These are phyloP conservation scores for Fusarium lyarnte DNA, from an alignment of 2,329 filamentous ascomycete species.

Conservation along the genomic window DNA sequence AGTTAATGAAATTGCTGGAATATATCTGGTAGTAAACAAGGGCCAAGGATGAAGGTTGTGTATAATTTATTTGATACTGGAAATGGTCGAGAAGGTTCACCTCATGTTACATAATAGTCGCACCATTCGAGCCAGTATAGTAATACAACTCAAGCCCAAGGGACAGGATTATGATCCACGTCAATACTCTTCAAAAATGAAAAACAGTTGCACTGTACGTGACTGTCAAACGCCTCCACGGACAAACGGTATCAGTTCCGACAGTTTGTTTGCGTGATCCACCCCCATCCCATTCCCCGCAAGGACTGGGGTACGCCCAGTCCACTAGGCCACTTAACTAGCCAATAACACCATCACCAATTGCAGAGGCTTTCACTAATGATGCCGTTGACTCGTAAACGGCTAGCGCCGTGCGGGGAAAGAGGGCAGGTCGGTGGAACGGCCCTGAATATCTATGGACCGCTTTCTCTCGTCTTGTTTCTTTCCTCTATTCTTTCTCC, in stretches of 20 bases:
- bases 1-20: fast-evolving
- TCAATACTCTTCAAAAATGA: no score
- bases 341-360: background rate
- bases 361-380: background rate
- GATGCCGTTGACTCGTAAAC: background rate
- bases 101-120: background rate
- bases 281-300: background rate
- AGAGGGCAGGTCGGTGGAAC: background rate
- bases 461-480: background rate
- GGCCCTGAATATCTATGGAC: background rate
- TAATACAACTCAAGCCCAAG: background rate
- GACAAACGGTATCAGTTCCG: background rate
- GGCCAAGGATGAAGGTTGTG: background rate
- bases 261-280: background rate
- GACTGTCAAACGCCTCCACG: background rate
- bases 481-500: background rate
- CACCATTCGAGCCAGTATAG: background rate
- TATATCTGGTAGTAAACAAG: fast-evolving
- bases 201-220: background rate
- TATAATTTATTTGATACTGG: background rate
- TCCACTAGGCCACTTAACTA: background rate
- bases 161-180: fast-evolving
- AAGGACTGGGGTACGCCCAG: background rate
- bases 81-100: background rate
- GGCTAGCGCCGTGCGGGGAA: background rate